phyloP scores from a whole-genome alignment of 169 alveolate genomes.

The Plasmodium adleri region DNA sequence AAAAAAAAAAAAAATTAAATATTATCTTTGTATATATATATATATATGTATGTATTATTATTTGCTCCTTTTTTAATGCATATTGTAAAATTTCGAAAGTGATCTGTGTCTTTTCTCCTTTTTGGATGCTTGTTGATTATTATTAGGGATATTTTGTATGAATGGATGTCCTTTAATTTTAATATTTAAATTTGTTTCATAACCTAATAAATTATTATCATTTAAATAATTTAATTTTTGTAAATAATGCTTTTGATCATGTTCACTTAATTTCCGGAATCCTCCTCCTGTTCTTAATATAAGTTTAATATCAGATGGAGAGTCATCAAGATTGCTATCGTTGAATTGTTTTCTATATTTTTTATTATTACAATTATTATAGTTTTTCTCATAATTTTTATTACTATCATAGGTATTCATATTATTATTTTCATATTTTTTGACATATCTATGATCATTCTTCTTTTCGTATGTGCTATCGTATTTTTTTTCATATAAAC shows the following conservation, averaged over 20 bases:
- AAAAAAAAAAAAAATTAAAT: not conserved
- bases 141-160: constrained; percentile 27
- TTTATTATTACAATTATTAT: constrained; percentile 5
- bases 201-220: constrained; percentile 69
- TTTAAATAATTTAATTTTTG: constrained; percentile 69
- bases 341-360: constrained; percentile 4
- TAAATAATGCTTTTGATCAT: constrained; percentile 56
- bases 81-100: constrained; percentile 67
- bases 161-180: constrained; percentile 74
- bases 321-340: constrained; percentile 34
- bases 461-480: not conserved
- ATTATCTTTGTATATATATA: not conserved
- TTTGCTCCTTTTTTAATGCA: constrained; percentile 40
- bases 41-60: no score
- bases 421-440: not conserved
- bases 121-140: constrained; percentile 22
- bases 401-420: not conserved
- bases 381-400: not conserved
- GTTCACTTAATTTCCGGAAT: constrained; percentile 58
- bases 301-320: constrained; percentile 63
- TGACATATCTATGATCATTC: not conserved
- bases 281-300: constrained; percentile 70
- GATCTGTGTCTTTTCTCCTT: constrained; percentile 76
- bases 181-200: constrained; percentile 67
- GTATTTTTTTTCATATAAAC: not conserved